Base-by-base conservation (phyloP, 2,329 filamentous ascomycete species). In the Aureobasidium lini region DNA sequence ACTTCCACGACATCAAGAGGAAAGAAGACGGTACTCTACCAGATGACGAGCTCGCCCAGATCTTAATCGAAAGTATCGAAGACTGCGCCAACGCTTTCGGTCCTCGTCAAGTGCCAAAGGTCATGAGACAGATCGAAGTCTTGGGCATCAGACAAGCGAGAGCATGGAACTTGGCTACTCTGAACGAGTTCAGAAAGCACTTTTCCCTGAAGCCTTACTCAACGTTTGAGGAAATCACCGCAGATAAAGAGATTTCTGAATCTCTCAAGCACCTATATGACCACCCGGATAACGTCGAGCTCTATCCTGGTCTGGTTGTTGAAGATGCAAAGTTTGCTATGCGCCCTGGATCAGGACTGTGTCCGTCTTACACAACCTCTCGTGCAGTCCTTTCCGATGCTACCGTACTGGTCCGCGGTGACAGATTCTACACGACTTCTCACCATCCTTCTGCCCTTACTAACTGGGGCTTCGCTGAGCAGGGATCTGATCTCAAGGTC, bases 251-350 rank as follows among this genome's bases (percentile, higher is more conserved):
- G n/a, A 79, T 86, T 32, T 78, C 79, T 1, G 73, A 79, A 31
- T 73, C 77, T 7, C 75, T 87, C 4, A 79, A 81, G 61, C 76
- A 81, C 63, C 72, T 87, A 11, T 87, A 87, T 69, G 77, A 80
- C 23, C 77, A 84, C 49, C 84, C 84, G 0, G 85, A 87, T 63
- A 81, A 81, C 68, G 83, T 89, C 11, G 86, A 89, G 67, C 75
- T 89, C 6, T 89, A 89, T 66, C 85, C 86, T 0, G 86, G 86
- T 9, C 72, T 89, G 1, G 80, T 88, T 62, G 74, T 81, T n/a
- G 83, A 86, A 67, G 78, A 83, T 56, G 73, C 75, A 32, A 84
- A 84, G 66, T 74, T 76, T 0, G 72, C 74, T 0, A 77, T 78
- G 60, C 70, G 75, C 44, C 76, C 82, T 0, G 81, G 82, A 2